Conservation (phyloP, 495 filamentous ascomycete genomes). For the Aspergillus bridgeri region DNA sequence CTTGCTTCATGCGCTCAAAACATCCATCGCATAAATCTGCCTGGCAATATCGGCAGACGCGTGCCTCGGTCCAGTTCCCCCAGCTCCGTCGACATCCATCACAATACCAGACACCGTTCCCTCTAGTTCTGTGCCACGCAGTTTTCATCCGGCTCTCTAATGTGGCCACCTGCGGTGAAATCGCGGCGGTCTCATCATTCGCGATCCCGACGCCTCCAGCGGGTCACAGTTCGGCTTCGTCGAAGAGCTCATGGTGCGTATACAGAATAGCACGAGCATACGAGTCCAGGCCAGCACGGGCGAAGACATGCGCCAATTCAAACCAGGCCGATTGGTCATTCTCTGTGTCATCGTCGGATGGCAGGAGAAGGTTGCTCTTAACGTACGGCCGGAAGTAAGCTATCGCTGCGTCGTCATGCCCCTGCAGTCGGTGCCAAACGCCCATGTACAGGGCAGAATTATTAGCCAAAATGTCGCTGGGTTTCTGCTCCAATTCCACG, state of each 20-base stretch:
- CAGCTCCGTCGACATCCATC: background rate
- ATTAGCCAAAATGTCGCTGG: background rate
- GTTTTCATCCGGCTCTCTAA: background rate
- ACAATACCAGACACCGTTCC: background rate
- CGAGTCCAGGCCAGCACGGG: conserved; percentile 1
- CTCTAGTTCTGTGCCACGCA: background rate
- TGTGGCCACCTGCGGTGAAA: background rate
- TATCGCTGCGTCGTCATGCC: background rate
- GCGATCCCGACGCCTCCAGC: background rate
- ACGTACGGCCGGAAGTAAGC: conserved; percentile 8
- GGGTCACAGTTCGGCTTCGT: background rate
- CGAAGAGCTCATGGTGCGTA: background rate
- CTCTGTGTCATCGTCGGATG: conserved; percentile 13
- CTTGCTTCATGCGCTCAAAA: background rate
- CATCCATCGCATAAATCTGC: background rate
- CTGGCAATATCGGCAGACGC: background rate
- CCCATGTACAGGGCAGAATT: background rate
- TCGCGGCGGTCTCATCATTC: background rate
- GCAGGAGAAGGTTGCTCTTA: conserved; percentile 2
- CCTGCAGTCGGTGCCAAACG: conserved; percentile 9
- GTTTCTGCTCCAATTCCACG: background rate
- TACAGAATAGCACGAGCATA: background rate
- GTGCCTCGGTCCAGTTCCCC: background rate
- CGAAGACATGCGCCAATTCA: conserved; percentile 1
- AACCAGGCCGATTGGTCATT: conserved; percentile 5